Conservation (phyloP, 2,329 filamentous ascomycete species). For the Sarocladium brachiariae region DNA sequence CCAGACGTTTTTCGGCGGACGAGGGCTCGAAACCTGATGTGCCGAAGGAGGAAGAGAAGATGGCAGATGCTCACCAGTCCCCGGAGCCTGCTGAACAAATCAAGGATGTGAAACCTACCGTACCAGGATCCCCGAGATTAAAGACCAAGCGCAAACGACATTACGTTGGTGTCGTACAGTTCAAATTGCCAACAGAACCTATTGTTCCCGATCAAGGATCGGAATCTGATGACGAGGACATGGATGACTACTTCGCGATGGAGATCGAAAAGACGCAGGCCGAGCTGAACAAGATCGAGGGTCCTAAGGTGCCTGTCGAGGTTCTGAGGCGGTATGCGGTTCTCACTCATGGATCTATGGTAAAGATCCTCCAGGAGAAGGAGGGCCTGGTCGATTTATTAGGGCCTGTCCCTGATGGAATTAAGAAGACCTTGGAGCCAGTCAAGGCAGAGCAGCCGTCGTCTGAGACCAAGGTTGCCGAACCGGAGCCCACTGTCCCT, state of each 20-base stretch:
- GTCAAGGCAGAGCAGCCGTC: background rate
- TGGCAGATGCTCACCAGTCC: background rate
- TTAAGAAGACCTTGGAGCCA: conserved; percentile 15
- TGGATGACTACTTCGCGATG: conserved; percentile 48
- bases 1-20: conserved; percentile 10
- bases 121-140: conserved; percentile 11
- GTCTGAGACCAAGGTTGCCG: background rate
- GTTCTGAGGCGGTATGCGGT: conserved; percentile 40
- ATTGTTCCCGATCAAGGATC: conserved; percentile 24
- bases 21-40: background rate
- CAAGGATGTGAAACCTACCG: conserved; percentile 7
- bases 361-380: conserved; percentile 37
- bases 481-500: background rate
- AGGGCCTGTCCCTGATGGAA: conserved; percentile 30
- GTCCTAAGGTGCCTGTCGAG: conserved; percentile 29
- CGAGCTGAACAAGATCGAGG: conserved; percentile 41
- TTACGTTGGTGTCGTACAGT: conserved; percentile 26
- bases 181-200: conserved; percentile 33
- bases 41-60: conserved; percentile 4
- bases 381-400: conserved; percentile 38
- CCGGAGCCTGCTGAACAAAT: conserved; percentile 12
- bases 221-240: conserved; percentile 51
- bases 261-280: conserved; percentile 46
- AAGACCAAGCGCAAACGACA: conserved; percentile 22
- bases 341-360: conserved; percentile 41